phyloP scores from a whole-genome alignment of 768 basidiomycete species.

The Lactifluus volemus region DNA sequence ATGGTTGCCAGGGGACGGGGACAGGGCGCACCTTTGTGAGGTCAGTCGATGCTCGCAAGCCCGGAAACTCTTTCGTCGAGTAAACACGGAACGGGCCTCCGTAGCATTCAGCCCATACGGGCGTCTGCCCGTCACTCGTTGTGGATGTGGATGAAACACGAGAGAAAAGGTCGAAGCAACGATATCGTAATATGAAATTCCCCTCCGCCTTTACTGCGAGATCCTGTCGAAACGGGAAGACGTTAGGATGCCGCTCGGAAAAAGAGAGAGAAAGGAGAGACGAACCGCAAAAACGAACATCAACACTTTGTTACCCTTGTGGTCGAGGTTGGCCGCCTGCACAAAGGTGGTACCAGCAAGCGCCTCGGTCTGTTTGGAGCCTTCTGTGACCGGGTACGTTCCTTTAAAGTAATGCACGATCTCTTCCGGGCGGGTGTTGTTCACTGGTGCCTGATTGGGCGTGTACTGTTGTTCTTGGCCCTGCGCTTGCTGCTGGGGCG shows the following conservation, averaged over 20 bases:
- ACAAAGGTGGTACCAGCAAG: slow-evolving; percentile 53
- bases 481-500: slow-evolving; percentile 4
- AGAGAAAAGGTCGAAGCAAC: slow-evolving; percentile 54
- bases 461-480: slow-evolving; percentile 5
- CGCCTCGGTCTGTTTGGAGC: slow-evolving; percentile 41
- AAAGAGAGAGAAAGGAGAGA: slow-evolving; percentile 18
- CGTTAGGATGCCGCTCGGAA: neutral
- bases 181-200: slow-evolving; percentile 56
- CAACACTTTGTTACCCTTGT: slow-evolving; percentile 45
- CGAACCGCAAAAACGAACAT: slow-evolving; percentile 60
- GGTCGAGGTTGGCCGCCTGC: slow-evolving; percentile 45
- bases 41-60: slow-evolving; percentile 55
- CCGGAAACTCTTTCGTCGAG: slow-evolving; percentile 66
- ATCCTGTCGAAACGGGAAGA: slow-evolving; percentile 37
- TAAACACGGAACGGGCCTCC: slow-evolving; percentile 57
- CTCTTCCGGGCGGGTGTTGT: slow-evolving; percentile 24
- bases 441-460: neutral
- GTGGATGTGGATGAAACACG: slow-evolving; percentile 23
- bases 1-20: neutral
- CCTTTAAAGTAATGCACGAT: slow-evolving; percentile 36
- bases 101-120: slow-evolving; percentile 55
- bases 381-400: slow-evolving; percentile 36
- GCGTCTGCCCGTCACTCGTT: slow-evolving; percentile 28
- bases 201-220: slow-evolving; percentile 65
- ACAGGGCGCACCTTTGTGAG: slow-evolving; percentile 47